Evolutionary conservation across 2,329 filamentous ascomycete species (phyloP).

Genomic region (Claviceps humidiphila): DNA sequence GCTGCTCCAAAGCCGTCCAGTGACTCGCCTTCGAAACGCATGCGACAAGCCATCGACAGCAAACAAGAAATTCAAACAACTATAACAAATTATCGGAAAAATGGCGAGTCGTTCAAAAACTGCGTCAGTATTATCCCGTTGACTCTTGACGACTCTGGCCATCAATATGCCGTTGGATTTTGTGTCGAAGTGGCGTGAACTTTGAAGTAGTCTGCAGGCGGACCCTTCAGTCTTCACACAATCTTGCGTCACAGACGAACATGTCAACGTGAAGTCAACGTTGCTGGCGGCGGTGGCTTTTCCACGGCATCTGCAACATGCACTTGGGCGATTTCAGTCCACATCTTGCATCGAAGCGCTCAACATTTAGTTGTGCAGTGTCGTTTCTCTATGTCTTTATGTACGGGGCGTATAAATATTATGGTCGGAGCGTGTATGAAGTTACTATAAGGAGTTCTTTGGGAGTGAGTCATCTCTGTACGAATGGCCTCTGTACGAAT

Average conservation of each 20-base stretch:
- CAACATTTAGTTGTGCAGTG: too few species aligned
- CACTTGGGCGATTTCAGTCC: neutral
- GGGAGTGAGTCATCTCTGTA: too few species aligned
- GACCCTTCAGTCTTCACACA: too few species aligned
- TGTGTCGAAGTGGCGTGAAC: constrained; percentile 49
- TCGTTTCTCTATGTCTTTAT: too few species aligned
- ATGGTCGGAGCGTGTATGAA: too few species aligned
- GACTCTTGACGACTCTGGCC: constrained; percentile 47
- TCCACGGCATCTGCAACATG: too few species aligned
- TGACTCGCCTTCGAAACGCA: constrained; percentile 43
- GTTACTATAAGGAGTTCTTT: too few species aligned
- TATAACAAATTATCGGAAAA: constrained; percentile 70
- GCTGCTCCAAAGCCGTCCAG: constrained; percentile 5
- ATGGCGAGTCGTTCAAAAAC: constrained; percentile 69
- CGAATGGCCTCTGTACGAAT: too few species aligned
- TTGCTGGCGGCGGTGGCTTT: too few species aligned
- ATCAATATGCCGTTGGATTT: constrained; percentile 69
- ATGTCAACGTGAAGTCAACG: too few species aligned
- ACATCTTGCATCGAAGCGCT: neutral
- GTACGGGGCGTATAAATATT: too few species aligned
- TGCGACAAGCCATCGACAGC: constrained; percentile 32
- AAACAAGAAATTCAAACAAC: constrained; percentile 34
- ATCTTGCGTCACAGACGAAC: too few species aligned
- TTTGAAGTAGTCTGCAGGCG: neutral
- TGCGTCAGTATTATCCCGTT: constrained; percentile 77